Evolutionary conservation across 2,329 filamentous ascomycete genomes (phyloP), one percentile per base, ranked within the genome.

Genomic region (Fusarium dlaminii): DNA sequence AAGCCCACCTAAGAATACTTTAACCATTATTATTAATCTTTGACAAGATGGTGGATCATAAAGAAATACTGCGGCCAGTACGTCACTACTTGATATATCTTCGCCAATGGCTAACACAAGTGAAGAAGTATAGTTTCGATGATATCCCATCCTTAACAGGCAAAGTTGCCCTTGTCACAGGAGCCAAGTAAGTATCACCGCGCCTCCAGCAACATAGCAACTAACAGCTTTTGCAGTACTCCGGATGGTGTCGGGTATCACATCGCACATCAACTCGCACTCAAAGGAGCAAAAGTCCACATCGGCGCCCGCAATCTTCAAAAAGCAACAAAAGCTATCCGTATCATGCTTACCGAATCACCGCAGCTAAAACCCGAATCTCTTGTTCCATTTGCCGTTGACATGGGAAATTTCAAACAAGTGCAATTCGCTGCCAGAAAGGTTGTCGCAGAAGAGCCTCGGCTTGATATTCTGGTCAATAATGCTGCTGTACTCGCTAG

Each of bases 141-240:
- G 30, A 48, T 6, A 48, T 36, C 55, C 55, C 40, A 18, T 48
- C 40, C 5, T 5, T 58, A 8, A 6, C 13, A 15, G 39, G 30
- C n/a, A 48, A 58, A 45, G 55, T 58, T 1, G 55, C 55, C 11
- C 40, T 48, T 2, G 55, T 58, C 14, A 48, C 39, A 29, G 39
- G 39, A 29, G 55, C 30, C 18, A 58, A 58, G 39, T 48, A 9
- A n/a, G 32, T 40, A n/a, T 18, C 34, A 0, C 8, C 0, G 10
- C n/a, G 0, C 18, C 17, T n/a, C 3, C 3, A 24, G 6, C 6
- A 22, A 6, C 18, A 17, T 18, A 3, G 0, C 12, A 29, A 7
- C 30, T 27, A 6, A 32, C 10, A 27, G 27, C 20, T 18, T 39
- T 8, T 10, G 6, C 2, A 55, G 51, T 4, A 55, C 51, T 11